Base-by-base conservation (phyloP, 768 basidiomycete species). In the Lactarius quietus region DNA sequence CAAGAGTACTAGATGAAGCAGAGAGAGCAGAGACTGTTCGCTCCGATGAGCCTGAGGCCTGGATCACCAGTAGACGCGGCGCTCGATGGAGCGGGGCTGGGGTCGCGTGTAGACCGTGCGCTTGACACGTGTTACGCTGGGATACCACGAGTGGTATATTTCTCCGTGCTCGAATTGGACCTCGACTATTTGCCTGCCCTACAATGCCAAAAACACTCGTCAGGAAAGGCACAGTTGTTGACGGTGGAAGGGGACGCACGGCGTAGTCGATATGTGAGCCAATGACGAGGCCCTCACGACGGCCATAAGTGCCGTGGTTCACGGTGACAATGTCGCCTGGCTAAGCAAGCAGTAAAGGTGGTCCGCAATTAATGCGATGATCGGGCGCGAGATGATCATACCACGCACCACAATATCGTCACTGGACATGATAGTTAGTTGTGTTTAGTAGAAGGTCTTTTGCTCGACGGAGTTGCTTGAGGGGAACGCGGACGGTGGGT, bases 151-250 rank as follows among this genome's bases (percentile, higher is more conserved):
- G 62, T 87, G 78, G 82, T 87, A 89, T 62, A 90, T 72, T 62
- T 89, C 85, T 33, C 80, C 79, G 18, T 82, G 77, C 64, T 92
- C 90, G 63, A 94, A 83, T 73, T 90, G 91, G 35, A 94, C 88
- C 73, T 92, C 89, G 67, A 94, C 78, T 69, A 93, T 82, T 78
- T 90, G 89, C 63, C 90, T 87, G 60, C 91, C 92, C 92, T 93
- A 68, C 8, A 59, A 28, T 54, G 54, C 3, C 14, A 36, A 12
- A 23, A 59, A 5, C 20, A 20, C 39, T 31, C 28, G 58, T 59
- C 43, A 59, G 43, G 31, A 51, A 15, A 26, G 48, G 48, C 48
- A 51, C 48, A 8, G 48, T 26, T 51, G 48, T 26, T 5, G 20
- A 29, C 8, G 1, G 53, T 28, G 33, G 63, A 57, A 53, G 39